Conservation (phyloP, 768 basidiomycete genomes). For the Boletus vermiculosoides region DNA sequence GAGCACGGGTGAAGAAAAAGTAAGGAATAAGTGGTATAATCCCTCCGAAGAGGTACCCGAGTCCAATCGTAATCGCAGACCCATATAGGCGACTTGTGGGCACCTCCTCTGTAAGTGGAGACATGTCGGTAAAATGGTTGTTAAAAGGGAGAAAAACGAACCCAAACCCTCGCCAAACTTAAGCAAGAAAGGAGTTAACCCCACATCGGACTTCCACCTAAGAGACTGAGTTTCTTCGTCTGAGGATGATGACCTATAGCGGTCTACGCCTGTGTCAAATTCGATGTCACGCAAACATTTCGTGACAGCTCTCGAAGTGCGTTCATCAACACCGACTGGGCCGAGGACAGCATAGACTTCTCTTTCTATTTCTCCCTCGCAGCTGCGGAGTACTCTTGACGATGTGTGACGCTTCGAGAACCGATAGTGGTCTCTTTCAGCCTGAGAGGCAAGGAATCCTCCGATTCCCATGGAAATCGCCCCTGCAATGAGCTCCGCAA, state of each 20-base stretch:
- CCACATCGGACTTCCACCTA: constrained; percentile 75
- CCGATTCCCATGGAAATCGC: constrained; percentile 99
- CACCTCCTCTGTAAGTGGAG: constrained; percentile 68
- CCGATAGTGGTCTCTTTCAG: constrained; percentile 92
- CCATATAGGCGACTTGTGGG: constrained; percentile 80
- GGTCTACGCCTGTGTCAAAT: constrained; percentile 34
- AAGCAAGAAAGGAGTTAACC: constrained; percentile 89
- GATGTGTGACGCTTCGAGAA: constrained; percentile 74
- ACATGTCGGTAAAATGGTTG: not conserved
- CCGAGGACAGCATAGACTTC: constrained; percentile 88
- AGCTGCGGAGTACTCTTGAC: constrained; percentile 82
- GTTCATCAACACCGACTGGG: constrained; percentile 86
- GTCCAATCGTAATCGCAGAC: constrained; percentile 93
- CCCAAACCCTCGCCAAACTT: constrained; percentile 95
- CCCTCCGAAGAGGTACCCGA: constrained; percentile 92
- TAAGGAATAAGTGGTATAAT: constrained; percentile 91
- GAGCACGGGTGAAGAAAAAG: constrained; percentile 78
- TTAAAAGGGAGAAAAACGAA: constrained; percentile 36
- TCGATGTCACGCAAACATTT: constrained; percentile 70
- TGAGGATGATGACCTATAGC: constrained; percentile 16
- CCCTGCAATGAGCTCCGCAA: constrained; percentile 95
- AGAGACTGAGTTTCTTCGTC: constrained; percentile 59
- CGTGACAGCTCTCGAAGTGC: constrained; percentile 75
- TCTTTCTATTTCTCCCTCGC: constrained; percentile 93
- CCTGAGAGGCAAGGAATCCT: constrained; percentile 95